Conservation (phyloP, 1,139 yeast species). For the Debaryomycetaceae sp. region DNA sequence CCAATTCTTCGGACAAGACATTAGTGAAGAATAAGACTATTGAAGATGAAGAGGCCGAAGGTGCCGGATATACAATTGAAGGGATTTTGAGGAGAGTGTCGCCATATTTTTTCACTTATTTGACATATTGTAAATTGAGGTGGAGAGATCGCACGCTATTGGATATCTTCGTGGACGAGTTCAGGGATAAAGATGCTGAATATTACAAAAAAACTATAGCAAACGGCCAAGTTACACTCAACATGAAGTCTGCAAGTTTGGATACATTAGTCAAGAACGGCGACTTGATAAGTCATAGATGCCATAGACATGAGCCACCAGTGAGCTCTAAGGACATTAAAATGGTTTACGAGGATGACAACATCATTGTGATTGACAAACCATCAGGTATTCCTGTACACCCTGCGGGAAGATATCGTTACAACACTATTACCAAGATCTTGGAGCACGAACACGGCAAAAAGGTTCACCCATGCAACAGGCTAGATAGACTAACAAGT, state of each 20-base stretch:
- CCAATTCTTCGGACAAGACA: conserved; percentile 19
- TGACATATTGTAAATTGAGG: conserved; percentile 85
- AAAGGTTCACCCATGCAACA: conserved; percentile 81
- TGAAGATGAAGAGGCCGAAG: conserved; percentile 51
- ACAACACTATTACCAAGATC: conserved; percentile 82
- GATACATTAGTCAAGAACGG: conserved; percentile 77
- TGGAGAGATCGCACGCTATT: conserved; percentile 82
- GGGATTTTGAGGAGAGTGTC: conserved; percentile 68
- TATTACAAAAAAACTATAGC: conserved; percentile 69
- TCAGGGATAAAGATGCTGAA: conserved; percentile 71
- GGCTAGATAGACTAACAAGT: conserved; percentile 87
- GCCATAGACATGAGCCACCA: conserved; percentile 90
- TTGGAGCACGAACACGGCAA: conserved; percentile 64
- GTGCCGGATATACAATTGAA: conserved; percentile 49
- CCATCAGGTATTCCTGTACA: conserved; percentile 97
- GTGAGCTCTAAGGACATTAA: conserved; percentile 69
- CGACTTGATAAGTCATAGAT: conserved; percentile 75
- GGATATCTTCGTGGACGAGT: conserved; percentile 80
- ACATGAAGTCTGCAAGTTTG: conserved; percentile 58
- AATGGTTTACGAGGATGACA: conserved; percentile 76
- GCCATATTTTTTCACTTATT: conserved; percentile 85
- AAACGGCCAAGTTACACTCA: conserved; percentile 70
- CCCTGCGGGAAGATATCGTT: conserved; percentile 91
- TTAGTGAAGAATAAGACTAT: conserved; percentile 41
- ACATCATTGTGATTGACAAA: conserved; percentile 81